Evolutionary conservation across 2,329 filamentous ascomycete genomes (phyloP), one percentile per base, ranked within the genome.

Genomic region (Mariannaea sp.): DNA sequence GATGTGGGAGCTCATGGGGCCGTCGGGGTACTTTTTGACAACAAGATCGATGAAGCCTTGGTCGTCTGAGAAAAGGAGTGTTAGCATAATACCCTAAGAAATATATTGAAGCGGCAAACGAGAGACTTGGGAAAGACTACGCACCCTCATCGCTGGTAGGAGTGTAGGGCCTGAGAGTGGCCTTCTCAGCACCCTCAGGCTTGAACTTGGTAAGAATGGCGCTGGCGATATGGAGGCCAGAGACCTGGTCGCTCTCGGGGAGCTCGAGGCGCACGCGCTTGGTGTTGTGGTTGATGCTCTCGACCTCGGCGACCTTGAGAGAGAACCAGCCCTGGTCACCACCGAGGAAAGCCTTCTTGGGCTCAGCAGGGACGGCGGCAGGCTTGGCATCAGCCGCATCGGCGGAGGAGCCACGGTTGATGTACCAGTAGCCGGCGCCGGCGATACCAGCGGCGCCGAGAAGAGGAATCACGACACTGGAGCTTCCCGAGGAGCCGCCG

Each of bases 161-260:
- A 5, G 94, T 99, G 76, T 99, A 99, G 6, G 94, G 94, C 59
- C 94, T 83, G 60, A 99, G 84, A 9, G 90, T 87, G 27, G 90
- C 81, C 85, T 97, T 97, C 73, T 91, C 83, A 68, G 85, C 87
- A 55, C 86, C 85, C n/a, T 84, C 83, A 5, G 87, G 86, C 79
- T 96, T 91, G 81, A 86, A 97, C 77, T 95, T 96, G 62, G 94
- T 94, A 71, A 99, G 79, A 64, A 99, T 75, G 39, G 92, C 92
- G 82, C 90, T 96, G 53, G 93, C 86, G 59, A 96, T 78, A 29
- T 82, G 75, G 54, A 99, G 77, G 38, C 94, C 94, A 53, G 90
- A 93, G 47, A 96, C 87, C 75, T 88, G 84, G 71, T 96, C 88
- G 58, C 84, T 80, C 71, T 95, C 89, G 13, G 90, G 90, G 36